A percentile compares a stretch with the other conserved stretches of the same genome.
Conservation (phyloP, 371 early-diverging fungal species). For the Lichtheimia ramosa region DNA sequence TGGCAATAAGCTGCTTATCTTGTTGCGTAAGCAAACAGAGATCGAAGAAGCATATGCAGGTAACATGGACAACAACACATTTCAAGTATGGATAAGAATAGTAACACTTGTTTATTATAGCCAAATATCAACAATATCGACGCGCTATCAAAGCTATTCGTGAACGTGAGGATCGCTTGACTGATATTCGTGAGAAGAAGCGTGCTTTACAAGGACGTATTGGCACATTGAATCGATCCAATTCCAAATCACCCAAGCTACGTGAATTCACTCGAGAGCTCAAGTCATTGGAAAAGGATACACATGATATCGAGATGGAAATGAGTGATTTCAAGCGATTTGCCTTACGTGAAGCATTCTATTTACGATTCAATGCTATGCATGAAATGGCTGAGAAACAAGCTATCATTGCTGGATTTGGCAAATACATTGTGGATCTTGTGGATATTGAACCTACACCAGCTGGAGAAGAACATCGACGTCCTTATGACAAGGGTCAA, state of each 20-base stretch:
- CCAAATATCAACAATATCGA: conserved; percentile 43
- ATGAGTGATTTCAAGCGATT: conserved; percentile 51
- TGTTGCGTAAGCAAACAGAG: conserved; percentile 35
- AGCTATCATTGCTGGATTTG: conserved; percentile 49
- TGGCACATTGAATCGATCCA: conserved; percentile 26
- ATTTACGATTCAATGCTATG: conserved; percentile 50
- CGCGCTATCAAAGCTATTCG: conserved; percentile 48
- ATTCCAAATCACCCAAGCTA: conserved; percentile 33
- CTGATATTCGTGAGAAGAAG: conserved; percentile 46
- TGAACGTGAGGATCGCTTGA: conserved; percentile 41
- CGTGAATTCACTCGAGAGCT: conserved; percentile 39
- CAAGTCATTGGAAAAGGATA: conserved; percentile 37
- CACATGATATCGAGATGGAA: conserved; percentile 43
- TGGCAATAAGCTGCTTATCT: conserved; percentile 29
- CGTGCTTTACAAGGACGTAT: conserved; percentile 39
- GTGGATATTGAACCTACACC: conserved; percentile 43
- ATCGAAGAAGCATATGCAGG: conserved; percentile 41
- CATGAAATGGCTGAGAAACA: conserved; percentile 46
- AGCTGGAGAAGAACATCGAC: conserved; percentile 20
- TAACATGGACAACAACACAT: conserved; percentile 7
- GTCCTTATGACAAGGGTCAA: conserved; percentile 33
- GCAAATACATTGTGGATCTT: conserved; percentile 46
- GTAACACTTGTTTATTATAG: conserved; percentile 9
- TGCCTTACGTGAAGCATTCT: conserved; percentile 50
- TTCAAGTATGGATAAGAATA: neutral